Percentiles rank a stretch among this genome's conserved stretches.
These are phyloP conservation scores for Penicillium capsulatum DNA, from an alignment of 2,329 filamentous ascomycete species.

Conservation along the genomic window DNA sequence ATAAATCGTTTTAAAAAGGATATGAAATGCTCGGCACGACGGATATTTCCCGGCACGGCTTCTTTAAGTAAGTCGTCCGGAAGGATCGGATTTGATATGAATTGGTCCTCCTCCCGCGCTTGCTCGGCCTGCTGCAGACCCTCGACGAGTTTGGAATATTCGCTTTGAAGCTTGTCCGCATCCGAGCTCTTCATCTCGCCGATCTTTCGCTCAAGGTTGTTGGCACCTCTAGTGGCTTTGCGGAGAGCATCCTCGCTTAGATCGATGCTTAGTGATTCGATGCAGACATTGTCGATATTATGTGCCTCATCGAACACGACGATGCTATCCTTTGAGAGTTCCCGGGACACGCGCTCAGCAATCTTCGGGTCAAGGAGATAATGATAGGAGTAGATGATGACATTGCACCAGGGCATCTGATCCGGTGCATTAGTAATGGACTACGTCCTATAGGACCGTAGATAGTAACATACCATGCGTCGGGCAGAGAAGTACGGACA, in stretches of 20 bases:
- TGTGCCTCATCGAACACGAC: slow-evolving; percentile 98
- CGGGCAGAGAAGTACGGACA: slow-evolving; percentile 96
- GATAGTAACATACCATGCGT: slow-evolving; percentile 65
- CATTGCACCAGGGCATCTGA: slow-evolving; percentile 97
- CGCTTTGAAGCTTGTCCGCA: slow-evolving; percentile 86
- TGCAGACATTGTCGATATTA: slow-evolving; percentile 99
- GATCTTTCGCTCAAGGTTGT: slow-evolving; percentile 86
- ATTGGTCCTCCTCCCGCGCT: slow-evolving; percentile 85
- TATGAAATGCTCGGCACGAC: slow-evolving; percentile 92
- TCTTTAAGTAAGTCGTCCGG: slow-evolving; percentile 93
- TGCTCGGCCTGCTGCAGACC: slow-evolving; percentile 84
- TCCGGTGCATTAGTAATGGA: slow-evolving; percentile 18
- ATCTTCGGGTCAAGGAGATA: slow-evolving; percentile 98
- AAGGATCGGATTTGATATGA: slow-evolving; percentile 93
- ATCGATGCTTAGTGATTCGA: slow-evolving; percentile 94
- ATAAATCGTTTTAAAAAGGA: slow-evolving; percentile 94
- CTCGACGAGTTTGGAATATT: slow-evolving; percentile 93
- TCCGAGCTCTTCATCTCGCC: slow-evolving; percentile 94
- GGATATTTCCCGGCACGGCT: slow-evolving; percentile 92
- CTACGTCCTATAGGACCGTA: background rate
- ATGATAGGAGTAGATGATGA: slow-evolving; percentile 99
- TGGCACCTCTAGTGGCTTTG: slow-evolving; percentile 83
- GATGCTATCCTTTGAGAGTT: slow-evolving; percentile 96
- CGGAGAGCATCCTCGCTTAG: slow-evolving; percentile 91
- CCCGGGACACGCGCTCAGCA: slow-evolving; percentile 87